Conservation (phyloP, 2,329 filamentous ascomycete species). For the Trichoderma koningii region DNA sequence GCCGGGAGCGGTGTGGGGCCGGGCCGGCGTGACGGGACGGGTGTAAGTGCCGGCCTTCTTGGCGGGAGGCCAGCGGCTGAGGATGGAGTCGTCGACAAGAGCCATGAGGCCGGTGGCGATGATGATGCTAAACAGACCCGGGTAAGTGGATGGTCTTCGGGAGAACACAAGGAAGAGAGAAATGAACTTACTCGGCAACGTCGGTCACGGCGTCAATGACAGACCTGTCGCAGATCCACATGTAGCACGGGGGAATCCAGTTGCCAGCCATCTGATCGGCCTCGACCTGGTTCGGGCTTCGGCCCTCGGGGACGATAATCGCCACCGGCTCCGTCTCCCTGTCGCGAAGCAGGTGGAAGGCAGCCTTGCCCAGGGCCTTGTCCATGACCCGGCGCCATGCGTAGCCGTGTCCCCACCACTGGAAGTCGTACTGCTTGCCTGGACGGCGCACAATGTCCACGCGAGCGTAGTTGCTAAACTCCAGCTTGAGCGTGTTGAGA, state of each 20-base stretch:
- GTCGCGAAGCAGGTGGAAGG: constrained; percentile 77
- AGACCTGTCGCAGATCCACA: constrained; percentile 81
- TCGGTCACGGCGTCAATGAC: constrained; percentile 72
- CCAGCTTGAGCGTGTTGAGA: constrained; percentile 80
- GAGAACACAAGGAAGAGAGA: not conserved
- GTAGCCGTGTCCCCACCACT: constrained; percentile 89
- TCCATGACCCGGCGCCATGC: constrained; percentile 78
- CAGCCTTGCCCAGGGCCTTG: constrained; percentile 67
- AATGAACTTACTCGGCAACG: constrained; percentile 73
- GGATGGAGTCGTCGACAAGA: constrained; percentile 89
- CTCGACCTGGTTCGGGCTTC: constrained; percentile 68
- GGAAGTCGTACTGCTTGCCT: constrained; percentile 81
- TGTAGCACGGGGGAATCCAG: constrained; percentile 86
- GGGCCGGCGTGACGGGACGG: constrained; percentile 22
- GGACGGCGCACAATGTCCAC: constrained; percentile 75
- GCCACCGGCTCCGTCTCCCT: constrained; percentile 66
- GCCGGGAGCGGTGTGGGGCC: constrained; percentile 17
- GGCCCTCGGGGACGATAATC: constrained; percentile 79
- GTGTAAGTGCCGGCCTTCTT: constrained; percentile 41
- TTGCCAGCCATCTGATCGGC: constrained; percentile 78
- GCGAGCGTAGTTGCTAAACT: constrained; percentile 97
- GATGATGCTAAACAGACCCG: constrained; percentile 64
- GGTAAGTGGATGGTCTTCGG: constrained; percentile 2
- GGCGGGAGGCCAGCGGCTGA: constrained; percentile 64
- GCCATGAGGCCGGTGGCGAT: constrained; percentile 86